These are phyloP conservation scores for Serendipita sp. DNA, from an alignment of 768 basidiomycete genomes.

Conservation along the genomic window DNA sequence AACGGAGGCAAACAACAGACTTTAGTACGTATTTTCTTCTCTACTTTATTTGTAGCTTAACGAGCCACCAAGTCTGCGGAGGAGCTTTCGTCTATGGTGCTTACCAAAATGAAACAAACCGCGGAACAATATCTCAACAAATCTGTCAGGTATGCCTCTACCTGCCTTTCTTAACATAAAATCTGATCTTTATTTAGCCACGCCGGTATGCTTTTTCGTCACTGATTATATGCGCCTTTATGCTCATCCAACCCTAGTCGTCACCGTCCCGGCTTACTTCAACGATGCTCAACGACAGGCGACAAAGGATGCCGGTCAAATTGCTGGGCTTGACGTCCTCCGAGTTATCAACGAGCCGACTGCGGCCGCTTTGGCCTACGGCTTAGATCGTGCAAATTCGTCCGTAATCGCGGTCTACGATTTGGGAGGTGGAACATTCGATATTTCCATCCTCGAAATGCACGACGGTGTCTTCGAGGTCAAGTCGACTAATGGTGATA, in stretches of 20 bases:
- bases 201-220: not conserved
- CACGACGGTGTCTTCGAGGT: constrained; percentile 99
- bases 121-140: constrained; percentile 88
- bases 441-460: constrained; percentile 99
- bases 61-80: constrained; percentile 48
- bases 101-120: constrained; percentile 89
- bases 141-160: constrained; percentile 66
- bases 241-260: constrained; percentile 51
- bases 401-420: constrained; percentile 94
- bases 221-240: not conserved
- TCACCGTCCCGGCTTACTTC: constrained; percentile 97
- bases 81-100: constrained; percentile 74
- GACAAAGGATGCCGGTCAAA: constrained; percentile 93
- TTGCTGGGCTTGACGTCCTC: constrained; percentile 91
- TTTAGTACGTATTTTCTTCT: constrained; percentile 36
- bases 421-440: constrained; percentile 95
- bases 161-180: not conserved
- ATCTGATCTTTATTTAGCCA: not conserved
- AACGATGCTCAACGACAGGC: constrained; percentile 99
- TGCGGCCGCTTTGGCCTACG: constrained; percentile 94
- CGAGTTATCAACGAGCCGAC: constrained; percentile 99
- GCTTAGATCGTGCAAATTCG: constrained; percentile 70
- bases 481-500: constrained; percentile 98
- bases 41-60: not conserved
- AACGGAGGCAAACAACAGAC: constrained; percentile 67